Evolutionary conservation across 2,329 filamentous ascomycete species (phyloP), one percentile per base, ranked within the genome.

Genomic region (Pseudogymnoascus sp.): DNA sequence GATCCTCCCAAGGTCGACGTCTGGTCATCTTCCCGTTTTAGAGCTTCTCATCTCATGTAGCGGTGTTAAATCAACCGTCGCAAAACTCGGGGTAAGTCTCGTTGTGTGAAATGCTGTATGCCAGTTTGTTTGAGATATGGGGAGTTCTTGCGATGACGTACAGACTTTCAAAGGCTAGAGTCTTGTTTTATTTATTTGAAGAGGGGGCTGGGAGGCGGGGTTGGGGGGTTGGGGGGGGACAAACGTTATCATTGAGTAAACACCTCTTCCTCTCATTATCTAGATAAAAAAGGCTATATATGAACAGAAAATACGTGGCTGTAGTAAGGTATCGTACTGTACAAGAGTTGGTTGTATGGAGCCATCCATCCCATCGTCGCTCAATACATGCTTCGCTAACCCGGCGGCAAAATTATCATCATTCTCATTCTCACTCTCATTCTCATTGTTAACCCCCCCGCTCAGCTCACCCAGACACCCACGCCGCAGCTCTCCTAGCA

Each of bases 401-500:
- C 19, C 19, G 19, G 42, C 19, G 42, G 11, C 50, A 59, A 31
- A 31, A 57, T 17, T 15, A 47, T 19, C 15, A 19, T 47, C 42
- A 28, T 53, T 53, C 11, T 53, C 50, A 28, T 10, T 57, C 23
- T 8, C 50, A 28, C 21, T 59, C 26, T 2, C 26, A 23, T 19
- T 59, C 50, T 33, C 17, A 19, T 7, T 9, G 11, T 33, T n/a
- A n/a, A n/a, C 26, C 8, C 26, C 26, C 3, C 26, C 26, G 3
- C 21, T n/a, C 23, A 60, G 31, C 35, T 62, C 75, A 96, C 65
- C 89, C 87, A 59, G 84, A 87, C 85, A 97, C 88, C 95, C 93
- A 97, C 62, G 92, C 85, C 4, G 91, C 84, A 38, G 96, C 90
- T 72, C 93, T 85, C 73, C 87, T 88, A 19, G 89, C 90, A 21